Evolutionary conservation across 768 basidiomycete species (phyloP), one percentile per base, ranked within the genome.

Genomic region (Pholiota conissans): DNA sequence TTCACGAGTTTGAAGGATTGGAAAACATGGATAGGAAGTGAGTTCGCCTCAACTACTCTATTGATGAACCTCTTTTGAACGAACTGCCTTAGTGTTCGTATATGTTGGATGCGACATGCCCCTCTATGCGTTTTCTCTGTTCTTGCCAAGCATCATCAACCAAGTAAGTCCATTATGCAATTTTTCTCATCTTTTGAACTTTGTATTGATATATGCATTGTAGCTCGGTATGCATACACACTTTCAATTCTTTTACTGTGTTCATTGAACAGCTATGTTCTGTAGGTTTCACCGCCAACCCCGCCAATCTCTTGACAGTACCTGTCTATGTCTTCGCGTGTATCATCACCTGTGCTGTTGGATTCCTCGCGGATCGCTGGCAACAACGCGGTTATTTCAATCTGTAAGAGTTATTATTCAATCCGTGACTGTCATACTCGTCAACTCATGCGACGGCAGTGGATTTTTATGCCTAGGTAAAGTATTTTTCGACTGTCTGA

Each of bases 101-200:
- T 87, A 85, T 61, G 71, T 69, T 59, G 85, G 84, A 11, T 71
- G 71, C 45, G 85, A 85, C 66, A 85, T 79, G 71, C 88, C 90
- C 0, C 70, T 92, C 45, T 92, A 91, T 61, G 87, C 90, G 0
- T 90, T 91, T 70, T 79, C 89, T 20, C 71, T 91, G 45, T 93
- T 93, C 77, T 73, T 90, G 53, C 90, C 90, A 0, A 88, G 84
- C 40, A 91, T 92, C 66, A 91, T 91, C 69, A 85, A 81, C 58
- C 74, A 87, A 72, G 85, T 87, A 60, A 39, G 80, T 16, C 20
- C 13, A n/a, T 18, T n/a, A n/a, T n/a, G n/a, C n/a, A n/a, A n/a
- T n/a, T n/a, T n/a, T n/a, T n/a, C n/a, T n/a, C n/a, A n/a, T n/a
- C n/a, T n/a, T n/a, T n/a, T n/a, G n/a, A n/a, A n/a, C n/a, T n/a